Percentiles rank a stretch among this genome's conserved stretches.
Evolutionary conservation across 2,329 filamentous ascomycete species (phyloP).

Genomic region (Byssochlamys sp.): DNA sequence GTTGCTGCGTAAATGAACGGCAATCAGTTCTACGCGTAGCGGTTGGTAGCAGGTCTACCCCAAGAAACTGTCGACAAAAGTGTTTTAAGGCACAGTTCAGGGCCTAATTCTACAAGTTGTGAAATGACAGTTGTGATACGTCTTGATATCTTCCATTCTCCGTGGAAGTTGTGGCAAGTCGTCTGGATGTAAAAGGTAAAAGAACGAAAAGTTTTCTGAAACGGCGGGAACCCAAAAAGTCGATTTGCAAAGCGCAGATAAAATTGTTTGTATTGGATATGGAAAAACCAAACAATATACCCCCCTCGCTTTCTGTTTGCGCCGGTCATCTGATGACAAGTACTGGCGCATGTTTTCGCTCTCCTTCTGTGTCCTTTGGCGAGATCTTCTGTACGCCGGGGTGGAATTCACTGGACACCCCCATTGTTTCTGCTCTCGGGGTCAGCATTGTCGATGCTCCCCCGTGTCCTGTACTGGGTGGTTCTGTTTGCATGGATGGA

Average conservation of each 20-base stretch:
- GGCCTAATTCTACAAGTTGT: not conserved
- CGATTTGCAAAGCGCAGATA: not conserved
- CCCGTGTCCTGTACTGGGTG: not conserved
- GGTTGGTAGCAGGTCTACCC: not conserved
- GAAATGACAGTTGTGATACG: not conserved
- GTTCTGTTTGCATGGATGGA: not conserved
- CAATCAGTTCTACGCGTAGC: not conserved
- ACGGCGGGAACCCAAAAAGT: not conserved
- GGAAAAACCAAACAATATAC: not conserved
- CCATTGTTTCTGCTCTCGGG: not conserved
- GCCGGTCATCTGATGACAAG: not conserved
- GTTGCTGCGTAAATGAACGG: slow-evolving; percentile 18
- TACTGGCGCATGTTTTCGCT: not conserved
- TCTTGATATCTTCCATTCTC: not conserved
- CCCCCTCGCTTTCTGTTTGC: not conserved
- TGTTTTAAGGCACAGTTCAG: not conserved
- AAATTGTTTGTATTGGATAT: not conserved
- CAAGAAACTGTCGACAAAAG: not conserved
- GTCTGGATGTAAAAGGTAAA: not conserved
- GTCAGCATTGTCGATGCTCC: not conserved
- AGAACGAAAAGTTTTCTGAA: not conserved
- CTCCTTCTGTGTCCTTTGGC: not conserved
- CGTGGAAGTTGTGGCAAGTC: not conserved
- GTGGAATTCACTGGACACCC: not conserved
- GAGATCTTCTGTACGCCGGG: not conserved